Conservation (phyloP, 2,329 filamentous ascomycete species). For the Leptographium radiaticola region DNA sequence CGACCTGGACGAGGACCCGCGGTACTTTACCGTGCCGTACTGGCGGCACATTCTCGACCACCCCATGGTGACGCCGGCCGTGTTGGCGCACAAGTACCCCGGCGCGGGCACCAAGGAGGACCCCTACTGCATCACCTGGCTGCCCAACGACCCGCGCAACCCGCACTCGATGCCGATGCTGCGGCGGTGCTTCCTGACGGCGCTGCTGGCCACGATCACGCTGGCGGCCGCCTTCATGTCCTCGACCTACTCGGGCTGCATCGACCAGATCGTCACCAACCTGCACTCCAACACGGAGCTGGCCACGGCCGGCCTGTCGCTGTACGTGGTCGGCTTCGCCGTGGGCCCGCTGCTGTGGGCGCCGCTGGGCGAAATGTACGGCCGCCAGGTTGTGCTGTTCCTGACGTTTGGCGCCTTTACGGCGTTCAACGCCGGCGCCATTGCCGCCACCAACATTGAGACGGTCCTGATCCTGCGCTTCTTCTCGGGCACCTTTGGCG, state of each 20-base stretch:
- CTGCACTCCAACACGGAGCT: background rate
- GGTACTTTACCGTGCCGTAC: background rate
- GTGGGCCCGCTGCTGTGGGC: slow-evolving; percentile 45
- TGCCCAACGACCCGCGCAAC: background rate
- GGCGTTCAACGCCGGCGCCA: slow-evolving; percentile 4
- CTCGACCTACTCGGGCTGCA: background rate
- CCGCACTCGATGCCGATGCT: background rate
- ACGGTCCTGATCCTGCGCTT: slow-evolving; percentile 54
- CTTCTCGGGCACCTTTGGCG: slow-evolving; percentile 48
- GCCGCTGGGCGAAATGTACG: slow-evolving; percentile 17
- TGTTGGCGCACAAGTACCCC: background rate
- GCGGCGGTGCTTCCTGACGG: background rate
- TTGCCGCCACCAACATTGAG: slow-evolving; percentile 28
- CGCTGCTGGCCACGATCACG: background rate
- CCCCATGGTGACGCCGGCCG: background rate
- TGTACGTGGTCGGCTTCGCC: slow-evolving; percentile 43
- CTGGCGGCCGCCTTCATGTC: slow-evolving; percentile 1
- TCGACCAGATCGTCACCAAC: background rate
- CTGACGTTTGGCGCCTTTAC: slow-evolving; percentile 1
- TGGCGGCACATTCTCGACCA: slow-evolving; percentile 3
- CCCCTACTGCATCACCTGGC: background rate
- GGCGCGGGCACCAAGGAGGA: background rate
- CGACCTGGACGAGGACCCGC: too few species aligned
- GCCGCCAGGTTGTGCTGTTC: slow-evolving; percentile 5
- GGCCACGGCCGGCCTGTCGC: slow-evolving; percentile 25